Base-by-base conservation (phyloP, 305 asterid genomes). In the Fraxinus nigra region DNA sequence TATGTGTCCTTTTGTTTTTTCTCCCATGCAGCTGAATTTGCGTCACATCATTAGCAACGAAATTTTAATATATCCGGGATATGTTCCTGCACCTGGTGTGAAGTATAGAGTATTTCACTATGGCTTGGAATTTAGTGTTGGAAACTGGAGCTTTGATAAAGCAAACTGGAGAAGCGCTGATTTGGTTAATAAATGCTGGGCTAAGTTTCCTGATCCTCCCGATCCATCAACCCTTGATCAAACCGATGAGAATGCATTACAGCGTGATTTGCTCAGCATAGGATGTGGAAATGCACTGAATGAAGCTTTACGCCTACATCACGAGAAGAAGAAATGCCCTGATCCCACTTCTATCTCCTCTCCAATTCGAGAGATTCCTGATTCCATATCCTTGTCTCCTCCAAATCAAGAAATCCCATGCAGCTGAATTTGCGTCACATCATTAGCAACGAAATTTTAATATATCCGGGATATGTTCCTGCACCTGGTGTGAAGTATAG, bases 61-160 rank as follows among this genome's bases (percentile, higher is more conserved):
- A 81, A 91, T 96, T 81, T 75, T 96, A 93, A 90, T 96, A 89
- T 94, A 96, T 88, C 99, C 99, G 0, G 92, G 93, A 54, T 92
- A 96, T 67, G 88, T 88, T 65, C 98, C 98, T 7, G 88, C 7
- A 0, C 93, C 94, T n/a, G 94, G 93, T 70, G 96, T 91, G 61
- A 91, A 85, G 35, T 96, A 94, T 78, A 85, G 94, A 86, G 97
- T 94, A 54, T 91, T 93, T 78, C 99, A 96, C 82, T 94, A 96
- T 13, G 98, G 98, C 61, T 79, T 96, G 88, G 99, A 96, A 72
- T 96, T 91, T 84, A 78, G 89, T 77, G 94, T 93, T 43, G 95
- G 97, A 40, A 86, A 90, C 81, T 93, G 98, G 99, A 94, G 97
- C 80, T 94, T 94, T 46, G 98, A 96, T 76, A 96, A 94, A 90